Evolutionary conservation across 441 rosid species (phyloP).

Genomic region (Rhodomyrtus psidioides): DNA sequence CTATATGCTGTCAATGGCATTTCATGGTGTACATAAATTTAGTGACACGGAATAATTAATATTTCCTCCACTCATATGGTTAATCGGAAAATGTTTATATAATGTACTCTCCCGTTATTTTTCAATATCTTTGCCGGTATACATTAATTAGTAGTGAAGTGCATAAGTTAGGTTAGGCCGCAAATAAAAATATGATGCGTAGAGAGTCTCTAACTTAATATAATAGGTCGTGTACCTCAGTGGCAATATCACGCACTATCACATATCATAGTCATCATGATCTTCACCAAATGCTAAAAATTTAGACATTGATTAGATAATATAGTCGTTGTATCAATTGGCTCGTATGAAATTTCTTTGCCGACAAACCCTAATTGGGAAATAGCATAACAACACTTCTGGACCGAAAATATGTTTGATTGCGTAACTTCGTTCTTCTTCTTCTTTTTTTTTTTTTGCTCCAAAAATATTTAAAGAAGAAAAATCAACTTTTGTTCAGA

Average conservation of each 20-base stretch:
- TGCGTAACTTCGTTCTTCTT: too few relatives aligned
- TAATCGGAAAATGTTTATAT: background rate
- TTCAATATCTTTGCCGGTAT: background rate
- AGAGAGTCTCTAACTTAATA: background rate
- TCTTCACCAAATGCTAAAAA: background rate
- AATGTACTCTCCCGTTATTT: background rate
- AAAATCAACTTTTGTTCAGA: too few relatives aligned
- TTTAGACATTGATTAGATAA: background rate
- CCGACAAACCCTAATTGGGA: too few relatives aligned
- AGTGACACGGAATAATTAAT: background rate
- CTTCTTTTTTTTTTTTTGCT: too few relatives aligned
- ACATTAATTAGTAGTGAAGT: background rate
- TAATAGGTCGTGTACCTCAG: background rate
- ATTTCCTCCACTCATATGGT: background rate
- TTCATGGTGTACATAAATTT: background rate
- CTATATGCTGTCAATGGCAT: background rate
- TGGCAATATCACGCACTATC: background rate
- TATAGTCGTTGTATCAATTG: background rate
- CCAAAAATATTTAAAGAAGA: too few relatives aligned
- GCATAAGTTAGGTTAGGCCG: background rate
- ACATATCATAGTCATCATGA: background rate
- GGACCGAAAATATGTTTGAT: too few relatives aligned
- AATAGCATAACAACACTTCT: background rate
- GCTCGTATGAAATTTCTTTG: background rate
- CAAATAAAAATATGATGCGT: background rate